These are phyloP conservation scores for Chrysosporium queenslandicum DNA, from an alignment of 2,329 filamentous ascomycete species.

Conservation along the genomic window DNA sequence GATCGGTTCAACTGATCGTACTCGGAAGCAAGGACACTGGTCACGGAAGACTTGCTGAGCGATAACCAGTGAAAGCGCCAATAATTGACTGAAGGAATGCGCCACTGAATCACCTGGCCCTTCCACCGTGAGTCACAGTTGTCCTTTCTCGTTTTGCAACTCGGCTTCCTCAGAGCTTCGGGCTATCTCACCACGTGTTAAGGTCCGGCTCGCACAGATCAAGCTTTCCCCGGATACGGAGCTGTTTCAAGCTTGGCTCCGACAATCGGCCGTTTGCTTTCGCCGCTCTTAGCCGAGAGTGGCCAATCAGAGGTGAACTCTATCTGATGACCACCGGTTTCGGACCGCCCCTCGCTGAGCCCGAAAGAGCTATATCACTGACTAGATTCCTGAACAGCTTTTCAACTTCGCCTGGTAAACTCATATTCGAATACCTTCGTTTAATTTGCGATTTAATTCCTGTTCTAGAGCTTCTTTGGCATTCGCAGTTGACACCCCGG, in stretches of 20 bases:
- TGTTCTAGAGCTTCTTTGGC: background rate
- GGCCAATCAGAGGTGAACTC: constrained; percentile 10
- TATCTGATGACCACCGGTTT: constrained; percentile 14
- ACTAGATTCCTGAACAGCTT: constrained; percentile 4
- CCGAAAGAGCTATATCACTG: constrained; percentile 6
- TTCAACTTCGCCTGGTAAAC: background rate
- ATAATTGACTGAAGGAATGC: too few species aligned
- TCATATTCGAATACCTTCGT: background rate
- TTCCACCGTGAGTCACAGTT: too few species aligned
- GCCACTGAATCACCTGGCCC: background rate
- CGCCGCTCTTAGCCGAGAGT: constrained; percentile 6
- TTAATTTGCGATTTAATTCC: background rate
- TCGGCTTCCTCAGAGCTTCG: too few species aligned
- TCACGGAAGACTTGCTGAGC: too few species aligned
- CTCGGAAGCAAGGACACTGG: too few species aligned
- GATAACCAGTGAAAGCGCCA: too few species aligned
- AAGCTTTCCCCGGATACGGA: constrained; percentile 3
- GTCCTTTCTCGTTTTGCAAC: too few species aligned
- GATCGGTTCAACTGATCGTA: too few species aligned
- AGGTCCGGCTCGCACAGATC: background rate
- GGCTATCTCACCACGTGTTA: too few species aligned
- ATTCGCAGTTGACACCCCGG: background rate
- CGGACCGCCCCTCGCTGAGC: constrained; percentile 11
- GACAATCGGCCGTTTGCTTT: background rate
- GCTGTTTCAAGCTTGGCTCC: constrained; percentile 8